phyloP scores from a whole-genome alignment of 179 eudicot genomes.

The Patellifolia procumbens region DNA sequence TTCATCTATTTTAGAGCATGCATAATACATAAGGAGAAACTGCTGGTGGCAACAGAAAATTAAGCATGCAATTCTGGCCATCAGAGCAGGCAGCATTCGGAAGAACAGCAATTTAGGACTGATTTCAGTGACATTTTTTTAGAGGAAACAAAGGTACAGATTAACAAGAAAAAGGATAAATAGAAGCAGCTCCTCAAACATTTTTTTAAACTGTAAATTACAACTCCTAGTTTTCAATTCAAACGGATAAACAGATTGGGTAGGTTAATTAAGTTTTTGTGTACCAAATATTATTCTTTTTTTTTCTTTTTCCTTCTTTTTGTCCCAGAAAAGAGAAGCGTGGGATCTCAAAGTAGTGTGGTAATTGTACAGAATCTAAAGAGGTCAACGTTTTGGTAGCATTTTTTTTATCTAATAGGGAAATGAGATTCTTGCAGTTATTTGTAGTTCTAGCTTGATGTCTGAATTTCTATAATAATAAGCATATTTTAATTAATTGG shows the following conservation, averaged over 20 bases:
- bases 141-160: constrained; percentile 25
- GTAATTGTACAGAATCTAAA: constrained; percentile 33
- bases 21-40: too few species aligned
- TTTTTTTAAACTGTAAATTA: constrained; percentile 35
- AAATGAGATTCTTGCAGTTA: not conserved
- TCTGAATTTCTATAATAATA: not conserved
- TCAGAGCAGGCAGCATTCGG: constrained; percentile 19
- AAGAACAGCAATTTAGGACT: constrained; percentile 16
- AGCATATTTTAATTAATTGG: not conserved
- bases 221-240: constrained; percentile 18
- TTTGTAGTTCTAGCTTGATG: constrained; percentile 6
- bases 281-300: not conserved
- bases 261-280: constrained; percentile 23
- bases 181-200: constrained; percentile 10
- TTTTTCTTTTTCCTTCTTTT: not conserved
- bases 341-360: constrained; percentile 19
- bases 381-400: constrained; percentile 30
- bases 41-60: not conserved
- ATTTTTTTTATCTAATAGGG: not conserved
- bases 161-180: constrained; percentile 25
- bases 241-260: constrained; percentile 13
- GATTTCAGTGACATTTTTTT: constrained; percentile 16
- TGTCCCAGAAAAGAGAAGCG: constrained; percentile 10
- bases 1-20: constrained; percentile 7
- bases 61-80: constrained; percentile 15